These are phyloP conservation scores for Reticulomyxa filosa DNA, from an alignment of 78 protist genomes.

Conservation along the genomic window DNA sequence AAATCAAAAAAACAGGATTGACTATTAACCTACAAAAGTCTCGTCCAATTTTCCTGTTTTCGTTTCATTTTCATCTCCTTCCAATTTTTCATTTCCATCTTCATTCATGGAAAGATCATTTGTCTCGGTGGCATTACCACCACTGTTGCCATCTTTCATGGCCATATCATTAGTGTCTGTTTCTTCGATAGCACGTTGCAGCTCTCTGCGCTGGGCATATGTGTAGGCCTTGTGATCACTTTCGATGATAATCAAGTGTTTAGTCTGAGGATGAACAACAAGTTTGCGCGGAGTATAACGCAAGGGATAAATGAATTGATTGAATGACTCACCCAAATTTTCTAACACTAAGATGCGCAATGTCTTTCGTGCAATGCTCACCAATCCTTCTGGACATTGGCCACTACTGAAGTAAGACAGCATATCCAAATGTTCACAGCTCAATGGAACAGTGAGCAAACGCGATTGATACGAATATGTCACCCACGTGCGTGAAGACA, in stretches of 20 bases:
- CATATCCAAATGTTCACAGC: neutral
- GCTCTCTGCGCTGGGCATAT: neutral
- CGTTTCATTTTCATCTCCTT: no score
- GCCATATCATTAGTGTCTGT: neutral
- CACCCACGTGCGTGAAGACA: slow-evolving; percentile 2
- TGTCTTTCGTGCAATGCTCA: no score
- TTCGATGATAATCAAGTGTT: neutral
- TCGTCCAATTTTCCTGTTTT: no score
- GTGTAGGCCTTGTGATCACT: neutral
- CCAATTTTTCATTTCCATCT: no score
- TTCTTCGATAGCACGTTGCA: no score
- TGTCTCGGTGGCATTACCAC: no score
- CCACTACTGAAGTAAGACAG: neutral
- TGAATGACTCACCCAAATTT: no score
- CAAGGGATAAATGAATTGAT: no score
- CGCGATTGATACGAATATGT: neutral
- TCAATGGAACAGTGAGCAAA: neutral
- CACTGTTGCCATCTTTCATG: neutral
- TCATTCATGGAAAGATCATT: no score
- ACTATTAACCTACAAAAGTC: neutral
- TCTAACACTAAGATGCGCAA: no score
- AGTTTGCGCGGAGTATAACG: no score
- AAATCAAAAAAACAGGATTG: neutral
- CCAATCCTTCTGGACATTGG: neutral
- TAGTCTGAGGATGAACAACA: neutral